Base-by-base conservation (phyloP, 192 early-diverging fungal genomes). In the Nowakowskiella sp. region DNA sequence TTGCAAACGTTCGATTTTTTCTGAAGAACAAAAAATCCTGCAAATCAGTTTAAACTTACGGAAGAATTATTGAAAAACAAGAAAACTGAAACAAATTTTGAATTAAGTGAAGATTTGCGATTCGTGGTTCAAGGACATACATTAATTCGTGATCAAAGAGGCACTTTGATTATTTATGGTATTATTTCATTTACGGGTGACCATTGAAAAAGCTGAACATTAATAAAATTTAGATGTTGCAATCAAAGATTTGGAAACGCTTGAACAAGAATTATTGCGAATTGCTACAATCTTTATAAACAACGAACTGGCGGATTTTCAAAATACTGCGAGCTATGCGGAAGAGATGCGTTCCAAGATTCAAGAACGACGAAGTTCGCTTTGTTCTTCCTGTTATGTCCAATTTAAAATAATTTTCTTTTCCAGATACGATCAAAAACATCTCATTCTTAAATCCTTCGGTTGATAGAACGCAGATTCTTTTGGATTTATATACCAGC, bases 281-380 rank as follows among this genome's bases (percentile, higher is more conserved):
- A 31, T 71, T n/a, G 63, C 70, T 1, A 79, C 73, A 1, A 46
- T 67, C 3, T 76, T 53, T 50, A 76, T 79, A 47, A 79, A 79
- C 57, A 55, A 42, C 10, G 53, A 53, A 7, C 25, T 51, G 6
- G 44, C 47, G 24, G 51, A 44, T 9, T 51, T 61, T 9, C 42
- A 54, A 10, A 26, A 24, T 3, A 25, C 46, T 9, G n/a, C 42
- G 5, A 54, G 26, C 8, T 79, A 74, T 33, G 46, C 64, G 24
- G 71, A 79, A 27, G 67, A 66, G 13, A 36, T 79, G 44, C 33
- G 70, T 10, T 48, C 55, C n/a, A 57, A 55, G 42, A 55, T 61
- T n/a, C 44, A 62, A 26, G 57, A 70, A 5, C 42, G 56, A 6
- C 62, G 58, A 58, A 33, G 70, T 70, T 50, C 19, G 57, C 31